Conservation (phyloP, 495 filamentous ascomycete species). For the Acidomyces sp. region DNA sequence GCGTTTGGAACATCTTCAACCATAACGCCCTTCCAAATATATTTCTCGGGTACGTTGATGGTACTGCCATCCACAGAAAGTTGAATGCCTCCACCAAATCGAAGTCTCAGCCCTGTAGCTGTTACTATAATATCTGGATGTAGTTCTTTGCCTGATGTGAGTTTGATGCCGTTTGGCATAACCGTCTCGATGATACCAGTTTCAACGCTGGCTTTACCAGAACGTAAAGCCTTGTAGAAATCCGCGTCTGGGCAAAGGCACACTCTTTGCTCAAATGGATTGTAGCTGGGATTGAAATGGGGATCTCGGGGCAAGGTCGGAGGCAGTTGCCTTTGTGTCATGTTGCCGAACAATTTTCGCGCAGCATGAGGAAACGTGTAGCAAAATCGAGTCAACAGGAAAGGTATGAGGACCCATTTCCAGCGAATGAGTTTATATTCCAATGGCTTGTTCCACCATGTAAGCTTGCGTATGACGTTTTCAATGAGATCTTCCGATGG, state of each 20-base stretch:
- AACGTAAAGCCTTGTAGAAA: constrained; percentile 50
- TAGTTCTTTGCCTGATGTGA: constrained; percentile 42
- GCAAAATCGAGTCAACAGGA: constrained; percentile 42
- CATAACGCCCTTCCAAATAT: constrained; percentile 49
- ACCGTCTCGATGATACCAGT: constrained; percentile 58
- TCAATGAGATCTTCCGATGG: constrained; percentile 30
- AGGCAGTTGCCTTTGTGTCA: constrained; percentile 40
- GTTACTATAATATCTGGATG: constrained; percentile 62
- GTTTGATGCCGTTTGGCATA: constrained; percentile 42
- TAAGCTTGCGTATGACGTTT: constrained; percentile 25
- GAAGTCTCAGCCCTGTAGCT: constrained; percentile 55
- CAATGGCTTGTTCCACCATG: constrained; percentile 30
- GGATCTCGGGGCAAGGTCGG: constrained; percentile 41
- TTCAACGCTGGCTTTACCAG: constrained; percentile 45
- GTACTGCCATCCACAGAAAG: constrained; percentile 44
- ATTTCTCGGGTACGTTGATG: constrained; percentile 34
- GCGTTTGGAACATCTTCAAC: constrained; percentile 47
- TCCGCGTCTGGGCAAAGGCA: constrained; percentile 60
- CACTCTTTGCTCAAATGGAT: constrained; percentile 61
- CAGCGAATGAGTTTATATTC: constrained; percentile 33
- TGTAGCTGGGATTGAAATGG: constrained; percentile 60
- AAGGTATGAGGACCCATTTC: constrained; percentile 34
- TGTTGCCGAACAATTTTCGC: constrained; percentile 33
- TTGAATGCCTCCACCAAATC: constrained; percentile 37
- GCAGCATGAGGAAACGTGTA: constrained; percentile 41